These are phyloP conservation scores for Amanita fuliginea DNA, from an alignment of 768 basidiomycete genomes.

Conservation along the genomic window DNA sequence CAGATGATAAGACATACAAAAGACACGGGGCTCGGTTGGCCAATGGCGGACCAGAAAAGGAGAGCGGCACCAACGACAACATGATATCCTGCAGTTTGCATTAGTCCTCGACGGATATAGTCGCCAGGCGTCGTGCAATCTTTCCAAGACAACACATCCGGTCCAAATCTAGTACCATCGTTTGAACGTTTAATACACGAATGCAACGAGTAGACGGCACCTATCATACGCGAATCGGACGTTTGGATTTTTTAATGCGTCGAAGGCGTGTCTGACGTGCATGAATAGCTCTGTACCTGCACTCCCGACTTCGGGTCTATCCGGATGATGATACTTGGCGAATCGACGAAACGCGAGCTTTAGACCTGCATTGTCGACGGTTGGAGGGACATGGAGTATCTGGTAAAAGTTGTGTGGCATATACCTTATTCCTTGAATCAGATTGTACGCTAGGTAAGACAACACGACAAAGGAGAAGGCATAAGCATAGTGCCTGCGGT, in stretches of 20 bases:
- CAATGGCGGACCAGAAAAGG: slow-evolving; percentile 52
- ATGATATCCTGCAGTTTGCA: slow-evolving; percentile 56
- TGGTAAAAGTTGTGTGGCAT: slow-evolving; percentile 72
- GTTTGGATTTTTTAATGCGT: slow-evolving; percentile 67
- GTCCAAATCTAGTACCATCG: slow-evolving; percentile 51
- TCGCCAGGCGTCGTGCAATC: slow-evolving; percentile 56
- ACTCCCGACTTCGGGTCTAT: slow-evolving; percentile 48
- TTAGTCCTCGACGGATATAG: slow-evolving; percentile 55
- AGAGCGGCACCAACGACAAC: slow-evolving; percentile 46
- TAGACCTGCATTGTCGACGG: slow-evolving; percentile 55
- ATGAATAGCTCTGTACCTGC: slow-evolving; percentile 60
- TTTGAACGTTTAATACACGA: not conserved
- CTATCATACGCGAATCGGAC: slow-evolving; percentile 82
- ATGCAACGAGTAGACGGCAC: slow-evolving; percentile 24
- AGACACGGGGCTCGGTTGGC: slow-evolving; percentile 45
- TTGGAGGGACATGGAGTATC: slow-evolving; percentile 49
- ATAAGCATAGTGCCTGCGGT: slow-evolving; percentile 49
- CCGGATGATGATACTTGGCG: slow-evolving; percentile 67
- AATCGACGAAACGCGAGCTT: slow-evolving; percentile 69
- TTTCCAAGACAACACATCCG: slow-evolving; percentile 57
- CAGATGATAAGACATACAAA: slow-evolving; percentile 41
- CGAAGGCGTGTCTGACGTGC: slow-evolving; percentile 59
- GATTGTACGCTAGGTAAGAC: slow-evolving; percentile 55
- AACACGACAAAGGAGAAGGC: slow-evolving; percentile 55
- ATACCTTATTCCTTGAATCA: slow-evolving; percentile 43